Base-by-base conservation (phyloP, 805 yeast genomes). In the Cyberlindnera euphorbiiphila region DNA sequence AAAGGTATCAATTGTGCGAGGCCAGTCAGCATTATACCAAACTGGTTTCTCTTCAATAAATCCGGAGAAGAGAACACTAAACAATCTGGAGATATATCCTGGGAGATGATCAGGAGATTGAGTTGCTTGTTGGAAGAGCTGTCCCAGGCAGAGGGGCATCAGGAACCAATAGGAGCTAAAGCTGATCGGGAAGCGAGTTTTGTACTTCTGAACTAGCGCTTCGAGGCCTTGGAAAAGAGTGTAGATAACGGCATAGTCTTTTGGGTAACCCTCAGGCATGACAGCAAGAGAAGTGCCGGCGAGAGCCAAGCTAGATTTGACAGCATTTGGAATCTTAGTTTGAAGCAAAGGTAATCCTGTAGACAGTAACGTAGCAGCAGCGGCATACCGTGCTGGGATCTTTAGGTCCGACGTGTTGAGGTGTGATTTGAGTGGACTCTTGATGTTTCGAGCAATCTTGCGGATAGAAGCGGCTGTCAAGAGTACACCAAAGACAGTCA, bases 81-180 rank as follows among this genome's bases (percentile, higher is more conserved):
- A 25, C 1, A 40, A 5, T 11, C 21, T 34, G 5, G 33, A 32
- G 7, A 43, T 14, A 9, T 33, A 9, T 1, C 23, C 26, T 14
- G 57, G 53, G 3, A 47, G 25, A 9, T 37, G 23, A n/a, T 36
- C 37, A 6, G 59, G 56, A 9, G 14, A 37, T 6, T 33, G 42
- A 20, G 34, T 38, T 15, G 25, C 29, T n/a, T 35, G 37, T n/a
- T 42, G 43, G 13, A 45, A 39, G 1, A 51, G 21, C 34, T 50
- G 51, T 32, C 45, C 36, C 6, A 41, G 27, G 3, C 45, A 42
- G 0, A 51, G 6, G 9, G 57, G 54, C 9, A 40, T 10, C 8
- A 51, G 32, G 5, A 42, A 32, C 53, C 51, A 47, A 10, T 44
- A 40, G 2, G 36, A 32, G 2, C 24, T 9, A 14, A 34, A n/a